phyloP scores from a whole-genome alignment of 371 early-diverging fungal species.

The Haplosporangium sp. region DNA sequence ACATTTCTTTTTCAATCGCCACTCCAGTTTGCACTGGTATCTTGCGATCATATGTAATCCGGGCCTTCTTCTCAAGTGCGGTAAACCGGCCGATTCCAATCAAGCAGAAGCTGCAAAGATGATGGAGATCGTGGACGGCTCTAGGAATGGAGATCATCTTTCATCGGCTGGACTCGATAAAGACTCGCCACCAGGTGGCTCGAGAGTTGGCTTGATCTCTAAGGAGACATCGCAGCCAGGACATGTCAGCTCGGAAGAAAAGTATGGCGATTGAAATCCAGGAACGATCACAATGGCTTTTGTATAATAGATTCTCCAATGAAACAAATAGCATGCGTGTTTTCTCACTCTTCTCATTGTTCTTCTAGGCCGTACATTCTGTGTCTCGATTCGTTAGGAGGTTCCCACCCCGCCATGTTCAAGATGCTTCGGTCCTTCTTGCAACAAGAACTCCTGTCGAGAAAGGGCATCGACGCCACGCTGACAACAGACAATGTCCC shows the following conservation, averaged over 20 bases:
- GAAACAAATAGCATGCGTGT: background rate
- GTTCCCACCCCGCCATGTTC: slow-evolving; percentile 55
- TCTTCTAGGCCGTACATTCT: slow-evolving; percentile 52
- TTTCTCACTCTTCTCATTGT: background rate
- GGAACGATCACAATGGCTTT: background rate
- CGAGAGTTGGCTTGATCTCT: background rate
- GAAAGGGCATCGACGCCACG: slow-evolving; percentile 30
- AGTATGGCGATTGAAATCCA: slow-evolving; percentile 6
- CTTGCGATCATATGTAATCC: slow-evolving; percentile 73
- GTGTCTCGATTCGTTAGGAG: slow-evolving; percentile 68
- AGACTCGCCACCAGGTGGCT: background rate
- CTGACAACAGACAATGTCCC: slow-evolving; percentile 28
- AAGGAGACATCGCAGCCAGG: background rate
- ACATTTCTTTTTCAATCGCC: background rate
- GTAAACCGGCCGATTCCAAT: no score
- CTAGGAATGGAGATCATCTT: background rate
- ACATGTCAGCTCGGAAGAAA: slow-evolving; percentile 16
- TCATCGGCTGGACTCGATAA: background rate
- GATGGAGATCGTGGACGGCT: background rate
- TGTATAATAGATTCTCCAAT: no score
- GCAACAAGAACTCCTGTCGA: slow-evolving; percentile 47
- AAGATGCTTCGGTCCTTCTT: slow-evolving; percentile 58
- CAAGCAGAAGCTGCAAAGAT: background rate
- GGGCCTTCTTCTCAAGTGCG: slow-evolving; percentile 28
- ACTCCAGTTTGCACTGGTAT: slow-evolving; percentile 73